Percentiles rank a stretch among this genome's conserved stretches.
phyloP scores from a whole-genome alignment of 495 filamentous ascomycete genomes.

The Amniculicola lignicola region DNA sequence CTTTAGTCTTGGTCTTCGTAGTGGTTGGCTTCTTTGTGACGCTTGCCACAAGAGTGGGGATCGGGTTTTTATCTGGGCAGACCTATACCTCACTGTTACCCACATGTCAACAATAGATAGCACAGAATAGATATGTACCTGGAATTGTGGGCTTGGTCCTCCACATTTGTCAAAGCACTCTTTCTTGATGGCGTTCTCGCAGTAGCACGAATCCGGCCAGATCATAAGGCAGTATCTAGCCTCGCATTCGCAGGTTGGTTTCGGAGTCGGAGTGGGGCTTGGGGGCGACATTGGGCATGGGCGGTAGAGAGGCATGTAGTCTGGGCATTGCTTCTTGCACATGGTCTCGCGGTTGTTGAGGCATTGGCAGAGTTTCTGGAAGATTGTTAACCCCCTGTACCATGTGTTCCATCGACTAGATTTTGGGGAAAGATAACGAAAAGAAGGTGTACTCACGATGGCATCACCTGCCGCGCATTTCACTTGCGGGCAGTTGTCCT shows the following conservation, averaged over 20 bases:
- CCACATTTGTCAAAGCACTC: conserved; percentile 25
- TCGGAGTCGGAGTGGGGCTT: not conserved
- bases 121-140: conserved; percentile 3
- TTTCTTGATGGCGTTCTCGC: conserved; percentile 9
- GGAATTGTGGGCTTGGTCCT: conserved; percentile 3
- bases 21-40: not conserved
- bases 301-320: conserved; percentile 7
- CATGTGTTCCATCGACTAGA: not conserved
- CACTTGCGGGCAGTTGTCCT: conserved; percentile 25
- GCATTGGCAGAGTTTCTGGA: conserved; percentile 23
- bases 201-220: conserved; percentile 22
- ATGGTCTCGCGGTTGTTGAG: conserved; percentile 20
- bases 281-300: conserved; percentile 1
- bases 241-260: conserved; percentile 15
- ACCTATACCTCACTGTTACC: not conserved
- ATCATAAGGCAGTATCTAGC: conserved; percentile 2
- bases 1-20: not conserved
- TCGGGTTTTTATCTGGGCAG: not conserved
- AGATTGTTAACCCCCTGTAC: not conserved
- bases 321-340: conserved; percentile 17
- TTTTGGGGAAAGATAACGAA: not conserved
- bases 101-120: not conserved
- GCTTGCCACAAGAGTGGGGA: not conserved
- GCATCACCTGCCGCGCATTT: conserved; percentile 22
- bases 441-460: not conserved